Evolutionary conservation across 208 protist genomes (phyloP), one percentile per base, ranked within the genome.

Genomic region (Wallacemonas sp.): DNA sequence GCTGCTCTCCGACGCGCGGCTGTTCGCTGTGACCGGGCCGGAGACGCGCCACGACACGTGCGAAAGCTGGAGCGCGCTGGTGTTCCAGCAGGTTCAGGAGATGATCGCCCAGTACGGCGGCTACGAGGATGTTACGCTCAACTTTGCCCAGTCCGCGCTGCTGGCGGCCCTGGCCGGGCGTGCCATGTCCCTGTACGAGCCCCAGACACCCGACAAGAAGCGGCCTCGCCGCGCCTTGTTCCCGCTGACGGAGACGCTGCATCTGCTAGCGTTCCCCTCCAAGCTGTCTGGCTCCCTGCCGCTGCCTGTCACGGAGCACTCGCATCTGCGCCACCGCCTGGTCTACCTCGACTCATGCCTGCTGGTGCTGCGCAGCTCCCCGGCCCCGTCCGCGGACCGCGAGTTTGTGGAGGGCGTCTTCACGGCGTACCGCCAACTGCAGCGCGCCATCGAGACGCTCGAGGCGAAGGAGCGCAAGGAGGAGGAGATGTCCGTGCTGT

Each of bases 101-200:
- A 46, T 96, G 2, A 70, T 96, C 3, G 67, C 74, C 42, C 70
- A 82, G 36, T 93, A 86, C 67, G 84, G 84, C 57, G 91, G 91
- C 41, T 96, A 96, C 76, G 91, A 96, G 59, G 91, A 96, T 65
- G 86, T 91, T 38, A 89, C 81, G 38, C 71, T 96, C 31, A 83
- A 84, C 62, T 86, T 94, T 61, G 81, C 84, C 18, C 80, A 93
- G 69, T 74, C 88, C n/a, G 85, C 88, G 23, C 74, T 94, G 38
- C 73, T 91, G 25, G 79, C 91, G 20, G 59, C 84, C 11, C 65
- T 96, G 33, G 84, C 91, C 11, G 76, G 78, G 4, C 76, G 81
- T 33, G 76, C 83, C 16, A 81, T 71, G 72, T 85, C 81, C 65
- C 28, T 59, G 52, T 59, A 59, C 52, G 52, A 22, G 52, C 31